A percentile compares a stretch with the other conserved stretches of the same genome.
Conservation (phyloP, 148 eudicot species). For the Chenopodium album region DNA sequence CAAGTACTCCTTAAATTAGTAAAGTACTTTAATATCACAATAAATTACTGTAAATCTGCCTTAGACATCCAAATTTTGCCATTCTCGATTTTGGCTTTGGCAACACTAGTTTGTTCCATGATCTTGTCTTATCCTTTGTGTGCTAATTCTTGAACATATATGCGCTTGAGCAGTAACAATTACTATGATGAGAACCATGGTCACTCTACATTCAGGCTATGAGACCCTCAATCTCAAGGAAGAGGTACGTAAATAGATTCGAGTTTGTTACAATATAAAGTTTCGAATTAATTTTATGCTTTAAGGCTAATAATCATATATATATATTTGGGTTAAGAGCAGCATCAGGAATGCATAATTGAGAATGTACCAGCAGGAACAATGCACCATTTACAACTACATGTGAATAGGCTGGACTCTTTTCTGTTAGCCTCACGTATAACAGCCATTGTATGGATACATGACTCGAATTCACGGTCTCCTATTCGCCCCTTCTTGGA, state of each 20-base stretch:
- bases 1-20: no score
- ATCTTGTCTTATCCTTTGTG: neutral
- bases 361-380: slow-evolving; percentile 23
- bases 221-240: slow-evolving; percentile 24
- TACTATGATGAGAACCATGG: slow-evolving; percentile 25
- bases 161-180: slow-evolving; percentile 27
- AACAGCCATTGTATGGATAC: slow-evolving; percentile 34
- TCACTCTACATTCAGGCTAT: slow-evolving; percentile 24
- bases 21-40: no score
- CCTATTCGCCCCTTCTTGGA: slow-evolving; percentile 26
- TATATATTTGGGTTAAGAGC: neutral
- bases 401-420: slow-evolving; percentile 25
- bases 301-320: no score
- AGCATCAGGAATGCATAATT: slow-evolving; percentile 32
- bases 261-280: neutral
- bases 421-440: slow-evolving; percentile 21
- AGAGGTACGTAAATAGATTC: slow-evolving; percentile 21
- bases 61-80: no score
- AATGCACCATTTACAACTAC: slow-evolving; percentile 27
- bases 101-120: no score
- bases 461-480: slow-evolving; percentile 31
- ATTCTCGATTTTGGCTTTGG: no score
- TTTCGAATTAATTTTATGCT: neutral
- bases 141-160: neutral
- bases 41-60: no score